phyloP scores from a whole-genome alignment of 2,329 filamentous ascomycete genomes.

The Hysterium pulicare region DNA sequence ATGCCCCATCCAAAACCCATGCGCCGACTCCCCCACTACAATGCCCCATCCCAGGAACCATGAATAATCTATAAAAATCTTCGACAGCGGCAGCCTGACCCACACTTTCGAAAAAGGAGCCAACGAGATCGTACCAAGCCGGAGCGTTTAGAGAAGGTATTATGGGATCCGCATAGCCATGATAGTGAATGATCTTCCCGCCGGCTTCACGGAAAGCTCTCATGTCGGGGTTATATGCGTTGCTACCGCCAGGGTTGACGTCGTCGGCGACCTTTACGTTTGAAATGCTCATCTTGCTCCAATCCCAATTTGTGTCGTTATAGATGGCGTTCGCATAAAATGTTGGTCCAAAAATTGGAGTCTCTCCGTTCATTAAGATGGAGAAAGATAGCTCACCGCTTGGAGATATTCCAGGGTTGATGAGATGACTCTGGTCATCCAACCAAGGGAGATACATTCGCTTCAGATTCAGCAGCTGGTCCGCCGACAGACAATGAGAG shows the following conservation, averaged over 20 bases:
- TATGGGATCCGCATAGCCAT: conserved; percentile 37
- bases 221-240: conserved; percentile 31
- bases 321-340: neutral
- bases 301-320: neutral
- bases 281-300: conserved; percentile 8
- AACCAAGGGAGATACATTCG: conserved; percentile 38
- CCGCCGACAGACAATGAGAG: conserved; percentile 36
- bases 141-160: conserved; percentile 38
- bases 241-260: conserved; percentile 25
- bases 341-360: conserved; percentile 18
- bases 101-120: neutral
- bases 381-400: conserved; percentile 30
- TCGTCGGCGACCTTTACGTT: conserved; percentile 24
- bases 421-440: conserved; percentile 36
- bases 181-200: conserved; percentile 39
- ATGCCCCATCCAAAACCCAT: neutral
- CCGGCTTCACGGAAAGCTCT: conserved; percentile 26
- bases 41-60: neutral
- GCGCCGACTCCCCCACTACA: neutral
- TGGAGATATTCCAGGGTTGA: conserved; percentile 45
- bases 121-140: conserved; percentile 42
- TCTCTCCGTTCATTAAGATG: neutral
- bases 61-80: neutral
- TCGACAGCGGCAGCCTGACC: neutral
- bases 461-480: conserved; percentile 38